Evolutionary conservation across 2,329 filamentous ascomycete species (phyloP), one percentile per base, ranked within the genome.

Genomic region (Neoscytalidium dimidiatum): DNA sequence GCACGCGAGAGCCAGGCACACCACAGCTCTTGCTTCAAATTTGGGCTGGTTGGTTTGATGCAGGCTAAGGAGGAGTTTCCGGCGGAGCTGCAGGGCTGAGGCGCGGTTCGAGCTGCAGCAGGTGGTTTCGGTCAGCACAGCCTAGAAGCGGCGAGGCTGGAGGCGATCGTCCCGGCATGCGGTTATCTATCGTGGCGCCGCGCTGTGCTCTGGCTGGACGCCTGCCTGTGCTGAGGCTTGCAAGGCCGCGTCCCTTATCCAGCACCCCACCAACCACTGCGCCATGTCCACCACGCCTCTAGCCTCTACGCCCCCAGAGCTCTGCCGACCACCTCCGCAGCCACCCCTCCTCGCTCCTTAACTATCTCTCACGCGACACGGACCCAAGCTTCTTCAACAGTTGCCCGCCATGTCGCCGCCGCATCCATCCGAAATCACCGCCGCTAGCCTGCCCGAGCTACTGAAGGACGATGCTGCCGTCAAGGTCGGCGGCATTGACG

Each of bases 401-500:
- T 43, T 31, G 51, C 52, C 62, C 64, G 66, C 52, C 61, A 75
- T 75, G 73, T 64, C 72, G 43, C 52, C 68, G 56, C 53, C 66
- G 52, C 64, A 71, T 53, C 66, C 71, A 66, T 67, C 71, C 60
- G 72, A 78, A 65, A 77, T 91, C 70, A 93, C 90, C 26, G 76
- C 84, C 68, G 86, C 89, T 58, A 83, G 86, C 68, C 84, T 96
- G 65, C 84, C 88, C 23, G 76, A 84, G 64, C 79, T 94, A 60
- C 88, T 95, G 67, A 81, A 85, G 69, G 72, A 89, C 74, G 93
- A 97, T 78, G 84, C 80, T 58, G 89, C 90, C 73, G 91, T 97
- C 79, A 97, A 97, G 78, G 86, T 97, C 44, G 93, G 92, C 9
- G 94, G 93, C 44, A 80, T 95, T 67, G 93, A 97, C 75, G 90